These are phyloP conservation scores for Trichoderma afroharzianum DNA, from an alignment of 2,329 filamentous ascomycete genomes.

Conservation along the genomic window DNA sequence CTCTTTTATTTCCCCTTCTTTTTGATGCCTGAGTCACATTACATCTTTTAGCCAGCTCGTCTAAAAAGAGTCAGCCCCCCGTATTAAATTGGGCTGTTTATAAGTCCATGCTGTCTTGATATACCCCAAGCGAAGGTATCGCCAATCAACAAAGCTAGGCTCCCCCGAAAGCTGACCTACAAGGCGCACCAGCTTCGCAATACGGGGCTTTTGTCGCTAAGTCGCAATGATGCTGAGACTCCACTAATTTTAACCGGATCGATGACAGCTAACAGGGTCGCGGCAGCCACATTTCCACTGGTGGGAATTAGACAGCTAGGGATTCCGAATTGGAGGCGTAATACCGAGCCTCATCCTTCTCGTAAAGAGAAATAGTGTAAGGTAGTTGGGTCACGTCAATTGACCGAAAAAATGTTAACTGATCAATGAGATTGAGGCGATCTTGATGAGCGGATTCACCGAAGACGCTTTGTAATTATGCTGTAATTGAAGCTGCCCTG, in stretches of 20 bases:
- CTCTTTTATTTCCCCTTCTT: neutral
- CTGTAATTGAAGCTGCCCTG: neutral
- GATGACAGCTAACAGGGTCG: neutral
- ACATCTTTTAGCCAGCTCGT: neutral
- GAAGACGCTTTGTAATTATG: neutral
- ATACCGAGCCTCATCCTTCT: constrained; percentile 13
- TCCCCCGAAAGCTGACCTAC: neutral
- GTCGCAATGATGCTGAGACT: neutral
- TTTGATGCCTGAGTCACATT: neutral
- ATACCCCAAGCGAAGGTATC: constrained; percentile 4
- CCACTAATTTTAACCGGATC: constrained; percentile 8
- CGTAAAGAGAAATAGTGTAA: neutral
- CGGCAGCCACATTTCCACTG: constrained; percentile 7
- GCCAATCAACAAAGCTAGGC: constrained; percentile 4
- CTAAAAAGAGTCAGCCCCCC: neutral
- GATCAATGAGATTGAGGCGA: neutral
- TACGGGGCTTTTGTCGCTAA: neutral
- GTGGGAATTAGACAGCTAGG: neutral
- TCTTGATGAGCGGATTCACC: neutral
- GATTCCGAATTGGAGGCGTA: neutral
- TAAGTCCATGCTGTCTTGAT: neutral
- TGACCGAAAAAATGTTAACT: neutral
- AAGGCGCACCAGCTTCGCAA: neutral
- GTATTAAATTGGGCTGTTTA: neutral
- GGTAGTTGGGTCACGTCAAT: neutral